Evolutionary conservation across 805 yeast species (phyloP), one percentile per base, ranked within the genome.

Genomic region (Cyberlindnera xishuangbannaensis): DNA sequence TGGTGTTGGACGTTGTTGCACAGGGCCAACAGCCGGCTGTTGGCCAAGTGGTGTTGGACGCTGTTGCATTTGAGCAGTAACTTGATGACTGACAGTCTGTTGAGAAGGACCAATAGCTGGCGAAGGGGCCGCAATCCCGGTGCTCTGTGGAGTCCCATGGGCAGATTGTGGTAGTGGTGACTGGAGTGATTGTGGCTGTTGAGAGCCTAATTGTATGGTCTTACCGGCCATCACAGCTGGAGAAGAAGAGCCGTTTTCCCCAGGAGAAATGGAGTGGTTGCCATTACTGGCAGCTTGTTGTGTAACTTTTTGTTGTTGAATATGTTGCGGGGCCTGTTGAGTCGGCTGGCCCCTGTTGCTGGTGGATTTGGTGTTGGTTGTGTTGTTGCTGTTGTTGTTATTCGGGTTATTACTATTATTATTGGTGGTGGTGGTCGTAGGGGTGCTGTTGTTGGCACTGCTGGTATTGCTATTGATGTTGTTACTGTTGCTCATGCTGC

Each of bases 111-210:
- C 16, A 11, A 36, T 21, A 3, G 38, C 43, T 7, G 51, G 45
- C 5, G 50, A 45, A 15, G 46, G 41, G 4, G 35, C 49, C n/a
- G 41, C 20, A 12, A 39, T 21, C 1, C 36, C 39, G 12, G 33
- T 16, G 17, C 26, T 31, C 14, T 36, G 28, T 16, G 51, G 46
- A 9, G 49, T 46, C 9, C 33, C 41, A 16, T 39, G 28, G 3
- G 39, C 28, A 4, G 48, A 39, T 17, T 48, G 49, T 7, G 45
- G 44, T 10, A 44, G 18, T n/a, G 52, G 52, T 5, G 52, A 47
- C 21, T 47, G 52, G 7, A 47, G 25, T 5, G 45, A 8, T 24
- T 33, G 42, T 13, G 37, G 39, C 15, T 33, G 40, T 4, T 23
- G 15, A 22, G 27, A 21, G 9, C 23, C 12, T 17, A 17, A 33